phyloP scores from a whole-genome alignment of 1,139 yeast genomes.

The Saccharomyces uvarum region DNA sequence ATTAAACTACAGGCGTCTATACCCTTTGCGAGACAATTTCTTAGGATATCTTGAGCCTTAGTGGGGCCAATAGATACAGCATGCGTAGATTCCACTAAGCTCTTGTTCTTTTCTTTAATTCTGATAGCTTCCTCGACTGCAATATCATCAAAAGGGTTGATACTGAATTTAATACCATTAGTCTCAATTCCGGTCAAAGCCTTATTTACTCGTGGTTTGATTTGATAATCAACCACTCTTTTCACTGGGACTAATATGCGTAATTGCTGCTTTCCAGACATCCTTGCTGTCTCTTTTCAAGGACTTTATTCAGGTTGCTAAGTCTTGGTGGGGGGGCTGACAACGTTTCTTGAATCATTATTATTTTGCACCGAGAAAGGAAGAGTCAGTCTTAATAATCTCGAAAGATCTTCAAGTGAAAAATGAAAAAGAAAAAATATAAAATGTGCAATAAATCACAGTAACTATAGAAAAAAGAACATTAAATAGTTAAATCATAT shows the following conservation, averaged over 20 bases:
- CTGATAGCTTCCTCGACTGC: constrained; percentile 90
- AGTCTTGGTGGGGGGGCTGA: neutral
- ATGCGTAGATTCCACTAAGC: constrained; percentile 72
- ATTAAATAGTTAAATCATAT: neutral
- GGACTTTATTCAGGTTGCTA: constrained; percentile 1
- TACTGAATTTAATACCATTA: constrained; percentile 84
- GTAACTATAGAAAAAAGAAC: neutral
- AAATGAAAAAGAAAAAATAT: constrained; percentile 2
- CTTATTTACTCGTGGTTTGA: constrained; percentile 87
- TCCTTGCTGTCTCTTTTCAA: constrained; percentile 8
- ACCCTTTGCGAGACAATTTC: constrained; percentile 91
- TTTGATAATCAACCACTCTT: constrained; percentile 88
- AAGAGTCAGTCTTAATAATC: neutral
- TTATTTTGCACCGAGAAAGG: neutral
- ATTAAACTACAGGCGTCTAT: constrained; percentile 79
- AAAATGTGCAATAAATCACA: neutral
- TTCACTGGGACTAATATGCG: constrained; percentile 88
- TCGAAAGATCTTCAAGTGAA: neutral
- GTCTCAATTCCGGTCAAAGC: constrained; percentile 81
- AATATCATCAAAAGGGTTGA: constrained; percentile 95
- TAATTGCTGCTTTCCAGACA: constrained; percentile 32
- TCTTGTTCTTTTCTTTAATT: constrained; percentile 61
- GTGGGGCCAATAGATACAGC: constrained; percentile 89
- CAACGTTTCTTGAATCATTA: neutral
- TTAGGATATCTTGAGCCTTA: constrained; percentile 79